A percentile compares a stretch with the other conserved stretches of the same genome.
Conservation (phyloP, 345 rosid species). For the Ceriops tagal region DNA sequence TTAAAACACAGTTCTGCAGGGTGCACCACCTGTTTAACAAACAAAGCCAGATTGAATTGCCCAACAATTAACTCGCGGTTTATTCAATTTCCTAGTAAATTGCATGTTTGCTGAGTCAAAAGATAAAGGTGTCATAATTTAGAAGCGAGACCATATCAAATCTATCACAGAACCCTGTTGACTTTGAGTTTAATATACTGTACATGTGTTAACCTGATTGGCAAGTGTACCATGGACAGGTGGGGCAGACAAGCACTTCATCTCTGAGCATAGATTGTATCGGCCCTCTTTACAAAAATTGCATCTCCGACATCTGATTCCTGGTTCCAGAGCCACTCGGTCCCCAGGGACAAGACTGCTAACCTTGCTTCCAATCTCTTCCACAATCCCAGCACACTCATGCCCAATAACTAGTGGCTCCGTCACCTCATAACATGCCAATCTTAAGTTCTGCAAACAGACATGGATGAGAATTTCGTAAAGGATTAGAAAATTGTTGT, state of each 20-base stretch:
- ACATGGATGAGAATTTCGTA: background rate
- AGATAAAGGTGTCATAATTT: no score
- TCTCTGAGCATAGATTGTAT: constrained; percentile 85
- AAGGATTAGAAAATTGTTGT: background rate
- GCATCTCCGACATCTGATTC: constrained; percentile 82
- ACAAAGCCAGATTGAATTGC: background rate
- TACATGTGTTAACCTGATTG: constrained; percentile 47
- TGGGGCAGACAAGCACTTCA: constrained; percentile 94
- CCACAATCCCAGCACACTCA: constrained; percentile 93
- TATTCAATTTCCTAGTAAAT: background rate
- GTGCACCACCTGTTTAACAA: constrained; percentile 64
- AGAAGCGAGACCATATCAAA: no score
- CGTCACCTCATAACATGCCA: constrained; percentile 71
- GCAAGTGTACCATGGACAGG: constrained; percentile 91
- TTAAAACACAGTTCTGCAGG: constrained; percentile 86
- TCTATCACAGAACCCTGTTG: no score
- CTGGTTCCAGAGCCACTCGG: constrained; percentile 88
- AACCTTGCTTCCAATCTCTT: constrained; percentile 75
- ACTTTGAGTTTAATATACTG: no score
- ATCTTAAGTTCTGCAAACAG: constrained; percentile 50
- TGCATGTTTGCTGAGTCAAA: no score
- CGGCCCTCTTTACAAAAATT: constrained; percentile 67
- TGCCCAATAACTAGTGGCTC: constrained; percentile 99
- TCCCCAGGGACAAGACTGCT: constrained; percentile 63
- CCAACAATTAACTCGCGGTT: background rate